Base-by-base conservation (phyloP, 1,139 yeast species). In the Suhomyces panamericanus region DNA sequence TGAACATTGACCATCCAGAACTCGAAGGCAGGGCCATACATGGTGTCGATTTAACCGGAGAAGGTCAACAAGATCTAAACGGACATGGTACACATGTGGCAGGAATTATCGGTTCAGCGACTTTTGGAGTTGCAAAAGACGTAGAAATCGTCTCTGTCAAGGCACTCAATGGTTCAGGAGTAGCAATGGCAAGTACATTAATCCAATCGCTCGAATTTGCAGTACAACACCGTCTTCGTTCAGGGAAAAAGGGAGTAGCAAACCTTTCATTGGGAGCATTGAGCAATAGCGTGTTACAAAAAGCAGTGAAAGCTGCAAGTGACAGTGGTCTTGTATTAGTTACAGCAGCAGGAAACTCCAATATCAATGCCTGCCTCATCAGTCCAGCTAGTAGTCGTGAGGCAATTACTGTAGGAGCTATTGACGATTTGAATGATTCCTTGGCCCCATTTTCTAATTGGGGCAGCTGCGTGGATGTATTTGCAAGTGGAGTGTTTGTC, bases 11-110 rank as follows among this genome's bases (percentile, higher is more conserved):
- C 0, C 86, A 84, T 55, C 80, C 81, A 0, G 87, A 86, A 35
- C 84, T 87, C 57, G 83, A 78, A 49, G 84, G 83, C 0, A 69
- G 95, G 45, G 89, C 83, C 0, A 49, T 50, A 2, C 53, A 61
- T 41, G 91, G 89, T 0, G 70, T 60, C n/a, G 88, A 84, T 56
- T 77, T 81, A 47, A 81, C 87, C 0, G 72, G 69, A 0, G 86
- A 80, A 60, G 87, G 83, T 0, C 55, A 67, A 0, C 85, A 86
- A 0, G 93, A 85, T 57, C 53, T 57, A 8, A 83, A 83, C 56
- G 93, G 95, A 0, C 95, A 87, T 58, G 87, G 87, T 1, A 88
- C 96, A 0, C 96, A 90, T 63, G 96, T 89, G 3, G 95, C 96
- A 0, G 96, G 97, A 0, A 64, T 89, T n/a, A 77, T 88, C 34